Evolutionary conservation across 2,329 filamentous ascomycete species (phyloP), one percentile per base, ranked within the genome.

Genomic region (Cercospora sp.): DNA sequence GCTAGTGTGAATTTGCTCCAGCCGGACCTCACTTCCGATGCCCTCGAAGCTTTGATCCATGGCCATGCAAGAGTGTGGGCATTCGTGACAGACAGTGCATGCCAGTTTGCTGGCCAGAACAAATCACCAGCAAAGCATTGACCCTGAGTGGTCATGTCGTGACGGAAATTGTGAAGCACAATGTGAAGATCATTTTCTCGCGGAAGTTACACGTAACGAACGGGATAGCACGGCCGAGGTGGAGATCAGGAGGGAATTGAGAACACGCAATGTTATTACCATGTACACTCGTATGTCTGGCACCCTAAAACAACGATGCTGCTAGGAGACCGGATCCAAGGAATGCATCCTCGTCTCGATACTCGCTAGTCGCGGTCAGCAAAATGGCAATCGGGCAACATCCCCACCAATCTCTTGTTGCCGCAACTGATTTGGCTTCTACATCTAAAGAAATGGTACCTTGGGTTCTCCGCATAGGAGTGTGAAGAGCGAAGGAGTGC

Each of bases 11-110:
- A 18, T 58, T 18, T 28, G 24, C 49, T 16, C 49, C 8, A 58
- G 28, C 18, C 55, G 55, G 55, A 58, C 55, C 28, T 58, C 55
- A 58, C 55, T 58, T 58, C 55, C 55, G 28, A 32, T 24, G 26
- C 32, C 51, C 24, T 57, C 24, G 24, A 28, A 30, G 28, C 49
- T 53, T 13, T 8, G 49, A 28, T 53, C 49, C 49, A 53, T 9
- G 49, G 49, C 49, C 21, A 2, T 9, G 49, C 9, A 24, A 9
- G 49, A 53, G 49, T 24, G 24, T 16, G 49, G 18, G 24, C 45
- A 10, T 51, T 3, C 0, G 45, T 24, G 45, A 51, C 9, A 13
- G 4, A 5, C 21, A 53, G 49, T 16, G 24, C 21, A 21, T 49
- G 21, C 12, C 24, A 12, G 0, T 53, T 12, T 28, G 49, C 49